A percentile compares a stretch with the other conserved stretches of the same genome.
Evolutionary conservation across 257 asterid genomes (phyloP).

Genomic region (Coffea eugenioides): DNA sequence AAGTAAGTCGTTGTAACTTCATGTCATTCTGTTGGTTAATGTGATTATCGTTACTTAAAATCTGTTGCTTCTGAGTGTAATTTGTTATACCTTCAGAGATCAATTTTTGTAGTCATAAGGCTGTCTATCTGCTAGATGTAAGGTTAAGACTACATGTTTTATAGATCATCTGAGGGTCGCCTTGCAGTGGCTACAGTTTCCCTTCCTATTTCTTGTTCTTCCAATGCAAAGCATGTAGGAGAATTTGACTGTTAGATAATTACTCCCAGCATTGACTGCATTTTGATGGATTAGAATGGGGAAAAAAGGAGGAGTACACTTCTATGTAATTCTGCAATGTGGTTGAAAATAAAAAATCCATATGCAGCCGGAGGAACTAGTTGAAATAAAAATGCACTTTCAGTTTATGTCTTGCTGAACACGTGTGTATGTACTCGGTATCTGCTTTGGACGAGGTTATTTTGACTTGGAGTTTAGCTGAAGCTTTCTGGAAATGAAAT

Average conservation of each 20-base stretch:
- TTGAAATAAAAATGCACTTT: not conserved
- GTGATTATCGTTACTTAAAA: not conserved
- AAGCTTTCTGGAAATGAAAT: not conserved
- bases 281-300: too few species aligned
- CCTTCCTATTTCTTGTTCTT: not conserved
- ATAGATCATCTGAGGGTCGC: not conserved
- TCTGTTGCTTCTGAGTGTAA: not conserved
- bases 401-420: not conserved
- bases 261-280: not conserved
- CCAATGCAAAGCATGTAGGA: not conserved
- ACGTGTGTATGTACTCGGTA: not conserved
- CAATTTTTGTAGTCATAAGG: not conserved
- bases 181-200: not conserved
- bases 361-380: not conserved
- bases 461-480: not conserved
- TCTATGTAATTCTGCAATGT: not conserved
- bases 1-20: conserved; percentile 57
- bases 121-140: not conserved
- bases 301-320: too few species aligned
- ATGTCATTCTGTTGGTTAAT: conserved; percentile 8
- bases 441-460: not conserved
- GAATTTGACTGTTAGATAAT: not conserved
- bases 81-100: not conserved
- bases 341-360: not conserved
- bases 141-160: conserved; percentile 1